Evolutionary conservation across 1,284 basidiomycete genomes (phyloP).

Genomic region (Abortiporus biennis): DNA sequence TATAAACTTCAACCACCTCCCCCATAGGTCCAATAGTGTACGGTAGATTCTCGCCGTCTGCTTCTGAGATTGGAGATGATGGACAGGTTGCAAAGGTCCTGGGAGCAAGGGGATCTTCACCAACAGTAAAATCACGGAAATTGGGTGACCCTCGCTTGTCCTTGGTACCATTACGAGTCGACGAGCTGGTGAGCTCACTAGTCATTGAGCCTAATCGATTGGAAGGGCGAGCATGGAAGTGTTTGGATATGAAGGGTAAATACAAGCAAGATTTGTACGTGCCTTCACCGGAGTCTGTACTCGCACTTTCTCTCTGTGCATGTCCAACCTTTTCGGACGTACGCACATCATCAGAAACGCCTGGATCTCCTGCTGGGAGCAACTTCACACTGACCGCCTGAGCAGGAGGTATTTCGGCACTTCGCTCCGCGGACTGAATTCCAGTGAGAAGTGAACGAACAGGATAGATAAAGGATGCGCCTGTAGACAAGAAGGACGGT

Average conservation of each 20-base stretch:
- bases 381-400: no score
- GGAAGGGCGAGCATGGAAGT: constrained; percentile 1
- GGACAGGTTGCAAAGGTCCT: constrained; percentile 17
- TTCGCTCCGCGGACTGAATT: constrained; percentile 19
- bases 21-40: constrained; percentile 16
- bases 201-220: constrained; percentile 9
- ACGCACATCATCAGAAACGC: no score
- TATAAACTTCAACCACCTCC: constrained; percentile 12
- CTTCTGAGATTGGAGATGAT: neutral
- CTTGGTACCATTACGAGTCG: constrained; percentile 3
- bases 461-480: constrained; percentile 25
- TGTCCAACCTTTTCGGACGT: no score
- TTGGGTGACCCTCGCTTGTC: constrained; percentile 15
- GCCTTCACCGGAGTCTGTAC: no score
- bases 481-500: neutral
- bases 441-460: constrained; percentile 26
- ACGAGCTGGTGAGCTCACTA: constrained; percentile 1
- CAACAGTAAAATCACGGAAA: constrained; percentile 21
- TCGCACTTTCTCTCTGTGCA: no score
- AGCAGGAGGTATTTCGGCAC: no score
- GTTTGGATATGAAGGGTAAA: no score
- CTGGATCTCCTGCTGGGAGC: no score
- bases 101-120: constrained; percentile 17
- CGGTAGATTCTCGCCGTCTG: constrained; percentile 5
- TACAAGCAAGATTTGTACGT: no score